Conservation (phyloP, 352 stramenopile species). For the Phytophthora megakarya region DNA sequence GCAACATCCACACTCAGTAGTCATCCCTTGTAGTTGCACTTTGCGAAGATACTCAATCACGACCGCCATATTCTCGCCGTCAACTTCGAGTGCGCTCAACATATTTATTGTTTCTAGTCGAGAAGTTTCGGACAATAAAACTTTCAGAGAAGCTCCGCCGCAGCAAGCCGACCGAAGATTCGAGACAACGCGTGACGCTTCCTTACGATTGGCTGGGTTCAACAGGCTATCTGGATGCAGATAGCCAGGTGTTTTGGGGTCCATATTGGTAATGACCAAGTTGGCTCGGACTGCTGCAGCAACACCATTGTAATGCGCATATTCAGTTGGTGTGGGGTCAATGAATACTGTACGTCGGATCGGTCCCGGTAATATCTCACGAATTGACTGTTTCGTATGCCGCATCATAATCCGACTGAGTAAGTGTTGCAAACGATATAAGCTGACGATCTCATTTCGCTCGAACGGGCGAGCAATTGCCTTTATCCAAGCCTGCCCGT, state of each 20-base stretch:
- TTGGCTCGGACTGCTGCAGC: conserved; percentile 67
- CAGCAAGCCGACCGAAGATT: conserved; percentile 73
- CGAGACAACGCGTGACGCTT: conserved; percentile 56
- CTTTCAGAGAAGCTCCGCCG: conserved; percentile 50
- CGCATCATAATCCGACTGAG: conserved; percentile 94
- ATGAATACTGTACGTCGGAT: conserved; percentile 58
- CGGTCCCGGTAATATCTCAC: conserved; percentile 55
- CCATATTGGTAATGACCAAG: conserved; percentile 78
- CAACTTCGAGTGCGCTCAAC: conserved; percentile 41
- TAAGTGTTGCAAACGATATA: conserved; percentile 80
- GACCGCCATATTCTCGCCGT: conserved; percentile 44
- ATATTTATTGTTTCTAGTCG: conserved; percentile 73
- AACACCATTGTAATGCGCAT: conserved; percentile 75
- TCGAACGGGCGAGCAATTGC: conserved; percentile 81
- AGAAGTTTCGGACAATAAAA: conserved; percentile 43
- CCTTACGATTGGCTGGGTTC: conserved; percentile 71
- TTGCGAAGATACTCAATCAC: conserved; percentile 64
- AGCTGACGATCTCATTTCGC: conserved; percentile 53
- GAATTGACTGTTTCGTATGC: conserved; percentile 94
- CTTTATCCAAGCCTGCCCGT: conserved; percentile 79
- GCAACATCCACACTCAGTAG: conserved; percentile 85
- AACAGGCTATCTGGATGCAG: conserved; percentile 74
- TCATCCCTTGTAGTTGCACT: conserved; percentile 43
- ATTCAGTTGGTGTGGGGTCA: conserved; percentile 70
- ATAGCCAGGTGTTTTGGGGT: conserved; percentile 59